Base-by-base conservation (phyloP, 2,329 filamentous ascomycete species). In the Trichophyton equinum region DNA sequence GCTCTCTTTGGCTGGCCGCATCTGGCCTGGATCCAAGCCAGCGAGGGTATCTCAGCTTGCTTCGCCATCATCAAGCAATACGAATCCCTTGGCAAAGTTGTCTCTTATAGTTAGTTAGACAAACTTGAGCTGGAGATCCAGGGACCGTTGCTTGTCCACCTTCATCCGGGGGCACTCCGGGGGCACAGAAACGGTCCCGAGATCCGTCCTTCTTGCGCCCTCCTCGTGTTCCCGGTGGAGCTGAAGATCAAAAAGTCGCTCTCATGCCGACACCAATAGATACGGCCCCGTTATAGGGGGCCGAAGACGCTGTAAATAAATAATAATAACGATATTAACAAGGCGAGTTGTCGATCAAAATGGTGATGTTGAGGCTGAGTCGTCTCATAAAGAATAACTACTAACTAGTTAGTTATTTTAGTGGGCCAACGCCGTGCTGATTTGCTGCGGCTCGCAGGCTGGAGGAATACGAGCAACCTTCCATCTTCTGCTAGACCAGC, bases 1-100 rank as follows among this genome's bases (percentile, higher is more conserved):
- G 18, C 18, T 11, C 20, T 9, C 44, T 22, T 4, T 47, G 18
- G 44, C 6, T 47, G 7, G 18, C 15, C 25, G 44, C 44, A 47
- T 8, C 44, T 22, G 20, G 8, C 7, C 44, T 13, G 20, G 44
- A 1, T 22, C 44, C 18, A 18, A 47, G 1, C 6, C 8, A 9
- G n/a, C 44, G n/a, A 13, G 13, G 9, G 27, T 9, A 33, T 13
- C 44, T 47, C 44, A 47, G 44, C 44, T 47, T 47, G 49, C 49
- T 53, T 25, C 49, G 27, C 49, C 49, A 53, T 20, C 22, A n/a
- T 47, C 6, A 30, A n/a, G 22, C 40, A 27, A 53, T 30, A 53
- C 49, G 49, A 53, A 18, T 53, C 25, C 49, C 49, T 53, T 53
- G 49, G 49, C 49, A 53, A 53, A 53, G 22, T 53, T 53, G 49